Evolutionary conservation across 1,139 yeast species (phyloP).

Genomic region (Sugiyamaella paludigena): DNA sequence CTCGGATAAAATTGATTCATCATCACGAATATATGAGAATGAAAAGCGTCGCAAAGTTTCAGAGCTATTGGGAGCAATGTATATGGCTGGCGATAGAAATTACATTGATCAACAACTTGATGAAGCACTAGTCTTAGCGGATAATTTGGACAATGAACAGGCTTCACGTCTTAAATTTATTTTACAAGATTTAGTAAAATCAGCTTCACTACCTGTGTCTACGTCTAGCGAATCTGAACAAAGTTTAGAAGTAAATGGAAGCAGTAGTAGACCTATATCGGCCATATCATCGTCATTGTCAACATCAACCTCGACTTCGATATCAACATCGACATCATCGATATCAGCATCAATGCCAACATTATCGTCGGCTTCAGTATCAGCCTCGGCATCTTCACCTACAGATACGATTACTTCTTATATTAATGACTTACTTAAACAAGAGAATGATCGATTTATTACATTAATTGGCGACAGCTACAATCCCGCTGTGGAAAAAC

Average conservation of each 20-base stretch:
- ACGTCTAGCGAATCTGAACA: too few species aligned
- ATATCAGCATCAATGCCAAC: constrained; percentile 2
- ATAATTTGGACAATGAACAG: background rate
- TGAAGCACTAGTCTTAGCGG: constrained; percentile 2
- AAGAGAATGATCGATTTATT: constrained; percentile 12
- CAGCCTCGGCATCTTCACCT: background rate
- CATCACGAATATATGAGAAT: constrained; percentile 9
- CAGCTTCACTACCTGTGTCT: too few species aligned
- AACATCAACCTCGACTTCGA: too few species aligned
- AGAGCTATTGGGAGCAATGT: constrained; percentile 19
- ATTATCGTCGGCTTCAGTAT: constrained; percentile 1
- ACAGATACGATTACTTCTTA: background rate
- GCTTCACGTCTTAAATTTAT: too few species aligned
- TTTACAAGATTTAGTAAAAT: too few species aligned
- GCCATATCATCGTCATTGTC: too few species aligned
- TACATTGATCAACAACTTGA: background rate
- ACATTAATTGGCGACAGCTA: background rate
- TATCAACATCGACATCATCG: background rate
- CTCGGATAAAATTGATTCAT: too few species aligned
- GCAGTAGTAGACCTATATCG: too few species aligned
- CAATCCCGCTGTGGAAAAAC: constrained; percentile 16
- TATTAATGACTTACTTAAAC: constrained; percentile 6
- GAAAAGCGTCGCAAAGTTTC: constrained; percentile 22
- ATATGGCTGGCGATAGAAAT: constrained; percentile 1
- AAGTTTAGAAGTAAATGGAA: too few species aligned